These are phyloP conservation scores for Lyophyllum decastes DNA, from an alignment of 768 basidiomycete species.

Conservation along the genomic window DNA sequence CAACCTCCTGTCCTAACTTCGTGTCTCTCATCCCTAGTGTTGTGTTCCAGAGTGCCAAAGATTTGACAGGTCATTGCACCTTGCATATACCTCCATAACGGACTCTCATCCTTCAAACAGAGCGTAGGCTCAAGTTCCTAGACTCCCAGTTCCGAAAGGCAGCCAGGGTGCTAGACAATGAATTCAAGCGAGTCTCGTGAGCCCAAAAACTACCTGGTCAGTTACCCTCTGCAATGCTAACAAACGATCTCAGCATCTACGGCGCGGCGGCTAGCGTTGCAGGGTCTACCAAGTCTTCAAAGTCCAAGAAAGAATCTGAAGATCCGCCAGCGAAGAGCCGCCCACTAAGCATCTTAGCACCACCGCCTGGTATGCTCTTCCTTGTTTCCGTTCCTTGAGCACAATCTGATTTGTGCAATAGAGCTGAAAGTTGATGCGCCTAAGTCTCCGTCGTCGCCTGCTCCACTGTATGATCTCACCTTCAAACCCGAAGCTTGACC, in stretches of 20 bases:
- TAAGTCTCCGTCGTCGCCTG: background rate
- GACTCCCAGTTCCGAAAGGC: slow-evolving; percentile 46
- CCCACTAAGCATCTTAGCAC: slow-evolving; percentile 16
- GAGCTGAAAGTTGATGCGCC: slow-evolving; percentile 12
- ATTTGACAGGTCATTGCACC: slow-evolving; percentile 3
- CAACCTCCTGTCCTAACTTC: background rate
- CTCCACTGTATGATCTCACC: slow-evolving; percentile 14
- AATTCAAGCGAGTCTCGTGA: slow-evolving; percentile 39
- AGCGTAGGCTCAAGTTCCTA: slow-evolving; percentile 33
- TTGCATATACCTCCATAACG: background rate
- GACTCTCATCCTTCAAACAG: slow-evolving; percentile 4
- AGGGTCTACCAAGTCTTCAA: slow-evolving; percentile 3
- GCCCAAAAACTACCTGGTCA: slow-evolving; percentile 13
- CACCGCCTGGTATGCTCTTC: slow-evolving; percentile 10
- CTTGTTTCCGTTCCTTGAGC: background rate
- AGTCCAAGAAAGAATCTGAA: background rate
- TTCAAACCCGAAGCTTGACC: background rate
- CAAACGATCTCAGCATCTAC: slow-evolving; percentile 11
- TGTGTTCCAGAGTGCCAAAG: slow-evolving; percentile 11
- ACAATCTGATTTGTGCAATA: slow-evolving; percentile 1
- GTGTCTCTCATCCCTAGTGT: background rate
- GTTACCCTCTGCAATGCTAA: background rate
- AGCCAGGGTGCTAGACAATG: slow-evolving; percentile 41
- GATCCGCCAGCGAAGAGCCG: slow-evolving; percentile 7
- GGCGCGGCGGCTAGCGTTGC: slow-evolving; percentile 8